These are phyloP conservation scores for Pestalotiopsis sp. DNA, from an alignment of 2,329 filamentous ascomycete species.

Conservation along the genomic window DNA sequence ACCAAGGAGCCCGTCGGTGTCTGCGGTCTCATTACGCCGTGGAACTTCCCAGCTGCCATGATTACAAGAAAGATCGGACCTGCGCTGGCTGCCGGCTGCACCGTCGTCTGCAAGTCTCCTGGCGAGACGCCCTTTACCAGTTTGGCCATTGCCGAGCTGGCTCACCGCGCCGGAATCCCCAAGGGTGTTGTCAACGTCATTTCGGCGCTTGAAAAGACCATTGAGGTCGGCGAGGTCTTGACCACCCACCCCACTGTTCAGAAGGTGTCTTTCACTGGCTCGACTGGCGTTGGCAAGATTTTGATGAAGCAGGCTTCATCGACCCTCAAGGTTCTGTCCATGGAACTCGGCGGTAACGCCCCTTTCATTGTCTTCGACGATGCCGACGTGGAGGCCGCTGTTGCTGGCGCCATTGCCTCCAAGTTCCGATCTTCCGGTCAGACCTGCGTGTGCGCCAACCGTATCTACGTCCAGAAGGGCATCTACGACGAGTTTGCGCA, in stretches of 20 bases:
- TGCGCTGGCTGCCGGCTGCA: constrained; percentile 91
- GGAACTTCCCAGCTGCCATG: constrained; percentile 86
- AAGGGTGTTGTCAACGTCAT: constrained; percentile 90
- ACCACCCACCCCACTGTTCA: constrained; percentile 77
- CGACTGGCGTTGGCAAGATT: constrained; percentile 65
- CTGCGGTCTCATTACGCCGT: constrained; percentile 81
- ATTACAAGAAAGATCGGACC: constrained; percentile 71
- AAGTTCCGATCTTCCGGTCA: constrained; percentile 96
- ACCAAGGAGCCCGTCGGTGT: constrained; percentile 85
- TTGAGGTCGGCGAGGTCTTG: constrained; percentile 74
- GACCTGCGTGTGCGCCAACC: constrained; percentile 90
- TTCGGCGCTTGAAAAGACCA: constrained; percentile 77
- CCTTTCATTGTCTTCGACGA: constrained; percentile 98
- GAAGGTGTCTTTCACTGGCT: constrained; percentile 95
- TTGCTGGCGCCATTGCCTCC: constrained; percentile 77
- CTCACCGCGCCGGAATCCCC: constrained; percentile 83
- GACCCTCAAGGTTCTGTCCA: constrained; percentile 81
- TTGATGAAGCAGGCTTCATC: constrained; percentile 88
- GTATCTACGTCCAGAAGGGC: constrained; percentile 76
- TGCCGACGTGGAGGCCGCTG: constrained; percentile 82
- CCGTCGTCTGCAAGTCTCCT: constrained; percentile 88
- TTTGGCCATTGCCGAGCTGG: constrained; percentile 84
- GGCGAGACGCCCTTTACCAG: constrained; percentile 91
- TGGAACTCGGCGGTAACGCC: constrained; percentile 93
- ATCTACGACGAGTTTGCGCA: constrained; percentile 76